Base-by-base conservation (phyloP, 352 stramenopile species). In the Globisporangium irregulare region DNA sequence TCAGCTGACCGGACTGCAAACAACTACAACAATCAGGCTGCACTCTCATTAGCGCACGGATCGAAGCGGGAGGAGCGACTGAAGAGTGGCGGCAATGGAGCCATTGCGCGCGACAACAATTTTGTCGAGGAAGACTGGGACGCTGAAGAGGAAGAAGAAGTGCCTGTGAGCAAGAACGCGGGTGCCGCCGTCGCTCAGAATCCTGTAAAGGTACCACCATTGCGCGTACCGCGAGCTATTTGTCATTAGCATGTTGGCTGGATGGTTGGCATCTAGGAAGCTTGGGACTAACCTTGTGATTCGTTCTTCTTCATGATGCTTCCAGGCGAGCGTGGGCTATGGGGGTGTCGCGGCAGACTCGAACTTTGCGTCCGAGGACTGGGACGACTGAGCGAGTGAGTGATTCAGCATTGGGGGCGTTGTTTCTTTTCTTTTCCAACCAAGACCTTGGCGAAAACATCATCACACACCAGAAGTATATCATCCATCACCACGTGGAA, bases 71-170 rank as follows among this genome's bases (percentile, higher is more conserved):
- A 67, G 24, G 54, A 63, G 59, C 57, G 43, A 3, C 9, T 65
- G 48, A 60, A 59, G 48, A 73, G 46, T 22, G 43, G 55, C 2
- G 59, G 71, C 63, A 59, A 59, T 38, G 48, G 71, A 14, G 71
- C 60, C 4, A 71, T 89, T 25, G 62, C 72, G 20, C 53, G 69
- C 2, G 83, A 92, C 67, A 92, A 93, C 71, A 93, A 93, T 64
- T 93, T 93, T 69, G 82, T 79, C 10, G 79, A 91, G 29, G 86
- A 93, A 10, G 82, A 93, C 51, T 93, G 85, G 85, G 85, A 93
- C 64, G 77, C 71, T 2, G 76, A 90, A 43, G 82, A 90, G 25
- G 69, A 75, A 2, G 20, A 62, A 8, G 25, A 64, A 43, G 25
- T 63, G 8, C n/a, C 48, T 20, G 2, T 34, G 25, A 55, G 38